These are phyloP conservation scores for Sonneratia caseolaris DNA, from an alignment of 345 rosid genomes.

Conservation along the genomic window DNA sequence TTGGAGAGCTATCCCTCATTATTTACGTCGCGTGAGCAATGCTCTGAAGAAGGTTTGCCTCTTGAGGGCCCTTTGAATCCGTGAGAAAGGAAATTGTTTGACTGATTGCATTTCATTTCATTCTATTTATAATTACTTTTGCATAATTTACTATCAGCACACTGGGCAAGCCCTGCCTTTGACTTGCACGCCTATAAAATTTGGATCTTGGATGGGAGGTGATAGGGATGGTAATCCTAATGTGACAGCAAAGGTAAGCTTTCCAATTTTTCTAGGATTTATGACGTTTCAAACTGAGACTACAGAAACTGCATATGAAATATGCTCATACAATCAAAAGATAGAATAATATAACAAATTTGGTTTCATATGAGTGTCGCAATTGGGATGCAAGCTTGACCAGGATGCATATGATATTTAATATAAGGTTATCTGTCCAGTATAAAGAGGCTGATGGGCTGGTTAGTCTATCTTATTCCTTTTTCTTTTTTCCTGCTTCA, in stretches of 20 bases:
- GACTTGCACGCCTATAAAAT: conserved; percentile 80
- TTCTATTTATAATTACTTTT: neutral
- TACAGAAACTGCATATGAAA: neutral
- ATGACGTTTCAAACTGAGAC: neutral
- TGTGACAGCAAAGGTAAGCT: conserved; percentile 75
- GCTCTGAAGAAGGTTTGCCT: conserved; percentile 65
- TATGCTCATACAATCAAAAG: neutral
- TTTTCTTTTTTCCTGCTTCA: conserved; percentile 19
- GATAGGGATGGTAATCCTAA: conserved; percentile 97
- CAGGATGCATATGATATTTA: neutral
- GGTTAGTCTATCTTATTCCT: neutral
- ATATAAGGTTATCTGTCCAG: neutral
- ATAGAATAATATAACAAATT: neutral
- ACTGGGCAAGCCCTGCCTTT: conserved; percentile 81
- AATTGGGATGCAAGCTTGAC: neutral
- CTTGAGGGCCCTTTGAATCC: neutral
- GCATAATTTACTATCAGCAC: conserved; percentile 18
- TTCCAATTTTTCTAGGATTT: neutral
- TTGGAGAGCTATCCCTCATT: conserved; percentile 92
- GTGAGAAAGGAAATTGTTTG: conserved; percentile 6
- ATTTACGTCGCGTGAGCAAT: conserved; percentile 83
- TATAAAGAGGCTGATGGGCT: neutral
- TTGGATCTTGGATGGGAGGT: conserved; percentile 99
- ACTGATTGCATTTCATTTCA: conserved; percentile 3
- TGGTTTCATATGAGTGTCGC: neutral